These are phyloP conservation scores for Globisporangium paroecandrum DNA, from an alignment of 352 stramenopile species.

Conservation along the genomic window DNA sequence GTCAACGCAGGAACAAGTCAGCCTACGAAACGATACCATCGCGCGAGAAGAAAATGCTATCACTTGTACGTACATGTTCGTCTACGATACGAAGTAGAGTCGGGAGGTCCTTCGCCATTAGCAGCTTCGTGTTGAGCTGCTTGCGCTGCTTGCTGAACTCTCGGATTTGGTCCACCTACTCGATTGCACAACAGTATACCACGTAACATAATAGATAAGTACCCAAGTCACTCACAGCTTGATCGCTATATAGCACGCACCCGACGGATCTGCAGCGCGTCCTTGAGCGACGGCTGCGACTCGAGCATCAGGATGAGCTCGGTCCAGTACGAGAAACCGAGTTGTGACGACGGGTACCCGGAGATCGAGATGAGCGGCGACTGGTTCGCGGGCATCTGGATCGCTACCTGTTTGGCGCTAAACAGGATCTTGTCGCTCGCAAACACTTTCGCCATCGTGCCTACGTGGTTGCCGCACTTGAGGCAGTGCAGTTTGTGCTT, in stretches of 20 bases:
- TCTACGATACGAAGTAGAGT: constrained; percentile 57
- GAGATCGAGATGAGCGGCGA: constrained; percentile 71
- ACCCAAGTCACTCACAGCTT: background rate
- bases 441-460: constrained; percentile 56
- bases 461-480: constrained; percentile 58
- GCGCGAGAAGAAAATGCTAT: too few relatives aligned
- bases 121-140: constrained; percentile 57
- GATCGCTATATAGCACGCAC: constrained; percentile 12
- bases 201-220: background rate
- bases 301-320: constrained; percentile 77
- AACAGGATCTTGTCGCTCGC: constrained; percentile 73
- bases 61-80: constrained; percentile 40
- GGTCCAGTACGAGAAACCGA: constrained; percentile 76
- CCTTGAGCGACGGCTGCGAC: constrained; percentile 63
- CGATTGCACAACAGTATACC: background rate
- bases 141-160: constrained; percentile 41
- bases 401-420: constrained; percentile 54
- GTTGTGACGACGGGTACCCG: constrained; percentile 66
- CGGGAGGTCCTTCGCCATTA: constrained; percentile 62
- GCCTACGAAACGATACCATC: background rate
- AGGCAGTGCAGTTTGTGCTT: constrained; percentile 69
- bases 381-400: constrained; percentile 69
- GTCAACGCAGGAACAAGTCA: background rate
- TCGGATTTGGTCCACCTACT: constrained; percentile 57
- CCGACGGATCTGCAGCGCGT: constrained; percentile 56